Percentiles rank a stretch among this genome's conserved stretches.
Evolutionary conservation across 768 basidiomycete genomes (phyloP).

Genomic region (Kwoniella bestiolae): DNA sequence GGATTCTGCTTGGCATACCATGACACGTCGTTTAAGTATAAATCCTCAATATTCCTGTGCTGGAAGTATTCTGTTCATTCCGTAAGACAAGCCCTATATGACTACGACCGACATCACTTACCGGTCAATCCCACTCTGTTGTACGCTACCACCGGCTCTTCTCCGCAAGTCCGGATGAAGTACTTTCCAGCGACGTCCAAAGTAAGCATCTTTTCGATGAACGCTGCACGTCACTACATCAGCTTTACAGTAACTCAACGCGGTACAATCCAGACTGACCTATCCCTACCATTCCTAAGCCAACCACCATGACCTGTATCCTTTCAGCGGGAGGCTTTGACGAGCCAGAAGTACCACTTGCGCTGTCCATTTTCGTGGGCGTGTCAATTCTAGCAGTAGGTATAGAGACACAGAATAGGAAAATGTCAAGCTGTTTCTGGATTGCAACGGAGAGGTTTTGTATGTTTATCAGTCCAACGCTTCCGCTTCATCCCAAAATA

Average conservation of each 20-base stretch:
- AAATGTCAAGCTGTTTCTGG: too few relatives aligned
- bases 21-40: slow-evolving; percentile 65
- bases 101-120: not conserved
- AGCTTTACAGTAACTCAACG: not conserved
- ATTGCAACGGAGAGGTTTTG: too few relatives aligned
- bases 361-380: slow-evolving; percentile 1
- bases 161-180: slow-evolving; percentile 67
- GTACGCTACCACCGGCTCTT: slow-evolving; percentile 60
- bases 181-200: slow-evolving; percentile 64
- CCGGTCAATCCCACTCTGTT: slow-evolving; percentile 59
- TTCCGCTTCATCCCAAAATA: too few relatives aligned
- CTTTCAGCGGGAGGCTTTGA: not conserved
- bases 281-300: slow-evolving; percentile 69
- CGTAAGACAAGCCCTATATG: too few relatives aligned
- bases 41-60: slow-evolving; percentile 66
- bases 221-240: slow-evolving; percentile 58
- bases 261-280: slow-evolving; percentile 47
- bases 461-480: too few relatives aligned
- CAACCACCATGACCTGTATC: slow-evolving; percentile 59
- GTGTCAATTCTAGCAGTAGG: not conserved
- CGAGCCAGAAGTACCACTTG: not conserved
- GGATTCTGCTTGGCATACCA: slow-evolving; percentile 70
- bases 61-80: slow-evolving; percentile 63
- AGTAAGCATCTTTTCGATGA: slow-evolving; percentile 71
- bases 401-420: too few relatives aligned